phyloP scores from a whole-genome alignment of 331 rosid genomes.

The Quercus lobata region DNA sequence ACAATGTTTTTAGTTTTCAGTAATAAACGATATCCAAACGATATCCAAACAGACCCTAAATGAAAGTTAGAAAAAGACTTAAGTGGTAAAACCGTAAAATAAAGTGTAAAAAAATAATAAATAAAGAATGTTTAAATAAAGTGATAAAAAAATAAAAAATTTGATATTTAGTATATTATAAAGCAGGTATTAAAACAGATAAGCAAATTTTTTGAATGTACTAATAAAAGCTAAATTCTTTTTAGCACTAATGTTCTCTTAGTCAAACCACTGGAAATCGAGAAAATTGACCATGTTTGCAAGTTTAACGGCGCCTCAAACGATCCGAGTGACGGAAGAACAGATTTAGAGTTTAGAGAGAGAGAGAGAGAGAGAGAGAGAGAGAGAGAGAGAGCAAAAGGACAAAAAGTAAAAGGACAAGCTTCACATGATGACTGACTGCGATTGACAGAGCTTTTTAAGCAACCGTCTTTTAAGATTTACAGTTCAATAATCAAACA shows the following conservation, averaged over 20 bases:
- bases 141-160: no score
- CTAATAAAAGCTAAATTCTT: no score
- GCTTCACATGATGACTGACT: conserved; percentile 7
- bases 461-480: background rate
- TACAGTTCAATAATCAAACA: no score
- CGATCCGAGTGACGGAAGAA: background rate
- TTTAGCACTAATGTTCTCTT: no score
- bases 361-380: no score
- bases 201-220: no score
- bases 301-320: background rate
- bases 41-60: accelerated
- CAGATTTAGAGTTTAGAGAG: background rate
- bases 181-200: no score
- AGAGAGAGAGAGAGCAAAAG: background rate
- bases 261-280: background rate
- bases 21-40: accelerated
- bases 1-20: accelerated
- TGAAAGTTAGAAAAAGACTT: no score
- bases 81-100: no score
- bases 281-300: background rate
- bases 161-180: no score
- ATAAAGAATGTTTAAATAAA: no score
- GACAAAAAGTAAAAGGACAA: background rate
- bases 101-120: no score
- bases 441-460: background rate